These are phyloP conservation scores for Cyclostephanos tholiformis DNA, from an alignment of 108 stramenopile genomes.

Conservation along the genomic window DNA sequence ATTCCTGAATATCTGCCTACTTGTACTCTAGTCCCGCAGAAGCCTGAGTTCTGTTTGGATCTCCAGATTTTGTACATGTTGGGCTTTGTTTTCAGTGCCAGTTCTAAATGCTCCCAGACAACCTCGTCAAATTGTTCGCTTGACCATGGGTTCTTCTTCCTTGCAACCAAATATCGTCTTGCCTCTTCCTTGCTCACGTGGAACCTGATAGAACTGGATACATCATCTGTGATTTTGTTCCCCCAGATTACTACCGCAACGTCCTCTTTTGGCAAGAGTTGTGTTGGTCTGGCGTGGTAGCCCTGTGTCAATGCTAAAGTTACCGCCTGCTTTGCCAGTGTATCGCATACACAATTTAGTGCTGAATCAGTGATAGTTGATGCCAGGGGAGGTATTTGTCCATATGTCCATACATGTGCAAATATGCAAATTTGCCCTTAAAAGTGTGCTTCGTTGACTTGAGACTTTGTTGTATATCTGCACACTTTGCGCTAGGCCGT, in stretches of 20 bases:
- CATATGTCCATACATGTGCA: not conserved
- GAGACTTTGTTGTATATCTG: not conserved
- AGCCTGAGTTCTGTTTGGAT: no score
- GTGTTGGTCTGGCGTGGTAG: not conserved
- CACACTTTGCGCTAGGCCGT: not conserved
- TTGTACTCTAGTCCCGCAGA: not conserved
- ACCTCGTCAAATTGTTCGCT: no score
- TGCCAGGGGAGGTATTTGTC: not conserved
- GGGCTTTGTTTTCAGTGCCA: no score
- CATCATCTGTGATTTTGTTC: no score
- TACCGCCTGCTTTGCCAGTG: slow-evolving; percentile 2
- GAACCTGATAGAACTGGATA: no score
- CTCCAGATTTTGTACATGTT: no score
- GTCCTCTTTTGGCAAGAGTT: not conserved
- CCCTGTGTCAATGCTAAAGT: not conserved
- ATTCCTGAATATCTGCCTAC: not conserved
- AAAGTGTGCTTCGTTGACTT: not conserved
- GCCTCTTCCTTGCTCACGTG: no score
- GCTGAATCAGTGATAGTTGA: not conserved
- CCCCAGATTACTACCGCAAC: not conserved
- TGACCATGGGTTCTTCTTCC: no score
- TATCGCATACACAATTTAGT: slow-evolving; percentile 4
- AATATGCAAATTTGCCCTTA: not conserved
- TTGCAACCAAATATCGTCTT: no score
- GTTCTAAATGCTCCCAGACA: no score